These are phyloP conservation scores for Clavispora phyllophila DNA, from an alignment of 805 yeast genomes.

Conservation along the genomic window DNA sequence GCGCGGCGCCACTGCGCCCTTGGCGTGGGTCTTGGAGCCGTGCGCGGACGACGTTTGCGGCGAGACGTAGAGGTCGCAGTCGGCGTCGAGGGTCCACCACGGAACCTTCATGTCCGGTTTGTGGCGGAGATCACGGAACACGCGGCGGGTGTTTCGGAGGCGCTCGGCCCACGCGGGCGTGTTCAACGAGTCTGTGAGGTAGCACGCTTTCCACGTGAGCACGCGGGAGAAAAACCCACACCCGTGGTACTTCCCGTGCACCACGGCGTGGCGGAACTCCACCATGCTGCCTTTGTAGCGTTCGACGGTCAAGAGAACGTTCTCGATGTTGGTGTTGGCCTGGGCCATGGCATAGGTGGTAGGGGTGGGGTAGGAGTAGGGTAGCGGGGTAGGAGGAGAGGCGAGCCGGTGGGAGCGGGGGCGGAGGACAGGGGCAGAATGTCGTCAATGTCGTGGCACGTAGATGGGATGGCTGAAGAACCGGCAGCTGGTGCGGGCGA, in stretches of 20 bases:
- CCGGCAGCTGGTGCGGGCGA: no score
- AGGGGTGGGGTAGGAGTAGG: no score
- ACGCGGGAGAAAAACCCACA: slow-evolving; percentile 22
- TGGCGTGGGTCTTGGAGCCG: background rate
- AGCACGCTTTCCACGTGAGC: slow-evolving; percentile 34
- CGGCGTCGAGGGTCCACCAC: slow-evolving; percentile 31
- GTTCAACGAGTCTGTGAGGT: slow-evolving; percentile 32
- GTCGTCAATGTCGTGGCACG: no score
- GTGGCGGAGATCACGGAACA: slow-evolving; percentile 29
- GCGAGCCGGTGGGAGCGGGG: no score
- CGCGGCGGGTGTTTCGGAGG: slow-evolving; percentile 26
- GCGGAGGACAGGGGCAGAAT: no score
- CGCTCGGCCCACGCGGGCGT: slow-evolving; percentile 29
- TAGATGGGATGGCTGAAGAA: no score
- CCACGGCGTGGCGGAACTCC: slow-evolving; percentile 22
- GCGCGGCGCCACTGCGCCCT: background rate
- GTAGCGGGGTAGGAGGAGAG: no score
- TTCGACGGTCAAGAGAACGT: slow-evolving; percentile 32
- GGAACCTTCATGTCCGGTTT: slow-evolving; percentile 30
- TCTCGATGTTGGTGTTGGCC: slow-evolving; percentile 34
- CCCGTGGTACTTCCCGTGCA: slow-evolving; percentile 24
- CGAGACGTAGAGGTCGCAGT: slow-evolving; percentile 20
- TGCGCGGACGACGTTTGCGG: slow-evolving; percentile 1
- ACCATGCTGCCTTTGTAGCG: slow-evolving; percentile 28
- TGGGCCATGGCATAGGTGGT: slow-evolving; percentile 12